Base-by-base conservation (phyloP, 2,329 filamentous ascomycete genomes). In the Aspergillus bombycis region DNA sequence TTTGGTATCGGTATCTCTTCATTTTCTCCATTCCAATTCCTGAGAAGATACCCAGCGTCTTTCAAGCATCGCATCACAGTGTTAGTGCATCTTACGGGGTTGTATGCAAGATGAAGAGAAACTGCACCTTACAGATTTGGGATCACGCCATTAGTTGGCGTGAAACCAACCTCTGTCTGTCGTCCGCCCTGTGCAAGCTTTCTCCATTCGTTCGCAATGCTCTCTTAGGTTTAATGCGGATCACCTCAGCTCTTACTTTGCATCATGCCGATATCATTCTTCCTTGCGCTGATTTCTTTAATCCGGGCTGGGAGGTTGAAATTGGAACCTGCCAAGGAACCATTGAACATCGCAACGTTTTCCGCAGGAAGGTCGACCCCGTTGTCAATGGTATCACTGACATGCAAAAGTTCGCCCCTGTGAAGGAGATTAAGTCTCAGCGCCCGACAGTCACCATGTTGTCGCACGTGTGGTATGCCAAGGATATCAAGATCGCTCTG, bases 371-470 rank as follows among this genome's bases (percentile, higher is more conserved):
- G 71, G 85, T 89, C 50, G 86, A 89, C 66, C 87, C 87, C 1
- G 86, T 89, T 41, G 86, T 89, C 66, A 89, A 89, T 69, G 87
- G 87, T 57, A 88, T 89, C 66, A 84, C 84, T 56, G 85, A 89
- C 70, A 88, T 88, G 85, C 85, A 86, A 55, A 85, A 85, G 63
- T 89, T 89, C 71, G 76, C 84, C 38, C 87, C 87, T 0, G 84
- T 89, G 23, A 83, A 86, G 54, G 82, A 86, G 60, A 86, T 88
- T 68, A 84, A 84, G 58, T 84, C 86, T 0, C 80, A 84, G 62
- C 81, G 80, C 26, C 87, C 87, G 3, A 89, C 87, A 0, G 87
- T 88, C 2, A 87, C 86, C 30, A 89, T 89, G 87, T 73, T 89
- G 57, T 89, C 87, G 26, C 87, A 89, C 54, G 74, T 80, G 28